Conservation (phyloP, 2,329 filamentous ascomycete genomes). For the Fonsecaea multimorphosa region DNA sequence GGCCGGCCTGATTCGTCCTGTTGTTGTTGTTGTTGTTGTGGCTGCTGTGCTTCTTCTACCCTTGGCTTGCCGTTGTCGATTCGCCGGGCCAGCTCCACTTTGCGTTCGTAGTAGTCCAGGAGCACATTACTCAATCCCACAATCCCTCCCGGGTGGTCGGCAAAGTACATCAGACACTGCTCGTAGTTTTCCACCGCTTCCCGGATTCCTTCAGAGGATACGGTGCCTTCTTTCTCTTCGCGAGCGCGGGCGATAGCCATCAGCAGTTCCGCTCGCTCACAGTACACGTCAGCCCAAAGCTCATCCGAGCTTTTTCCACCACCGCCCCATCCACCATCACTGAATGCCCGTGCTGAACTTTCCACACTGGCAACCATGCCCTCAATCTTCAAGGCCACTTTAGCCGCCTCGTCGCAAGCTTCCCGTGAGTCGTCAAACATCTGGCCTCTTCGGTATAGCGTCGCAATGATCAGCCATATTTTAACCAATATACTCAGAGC, state of each 20-base stretch:
- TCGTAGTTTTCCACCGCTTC: constrained; percentile 80
- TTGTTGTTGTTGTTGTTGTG: constrained; percentile 10
- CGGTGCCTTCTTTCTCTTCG: constrained; percentile 34
- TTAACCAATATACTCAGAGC: constrained; percentile 68
- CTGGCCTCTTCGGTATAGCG: constrained; percentile 81
- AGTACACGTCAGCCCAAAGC: constrained; percentile 80
- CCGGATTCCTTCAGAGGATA: constrained; percentile 55
- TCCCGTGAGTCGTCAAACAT: constrained; percentile 80
- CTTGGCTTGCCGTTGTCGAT: constrained; percentile 37
- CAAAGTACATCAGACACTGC: constrained; percentile 76
- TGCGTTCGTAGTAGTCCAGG: constrained; percentile 77
- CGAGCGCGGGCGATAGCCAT: constrained; percentile 60
- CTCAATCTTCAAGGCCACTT: constrained; percentile 75
- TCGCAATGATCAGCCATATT: constrained; percentile 89
- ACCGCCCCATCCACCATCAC: constrained; percentile 72
- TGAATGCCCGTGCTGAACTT: constrained; percentile 67
- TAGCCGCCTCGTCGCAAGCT: constrained; percentile 80
- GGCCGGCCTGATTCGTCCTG: constrained; percentile 23
- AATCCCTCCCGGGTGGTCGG: constrained; percentile 79
- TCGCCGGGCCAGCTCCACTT: constrained; percentile 43
- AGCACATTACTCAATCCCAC: constrained; percentile 84
- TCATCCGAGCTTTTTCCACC: constrained; percentile 81
- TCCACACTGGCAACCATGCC: constrained; percentile 67
- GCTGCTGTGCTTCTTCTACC: constrained; percentile 12
- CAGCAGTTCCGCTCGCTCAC: constrained; percentile 75